Evolutionary conservation across 1,284 basidiomycete genomes (phyloP).

Genomic region (Pseudozyma thailandica): DNA sequence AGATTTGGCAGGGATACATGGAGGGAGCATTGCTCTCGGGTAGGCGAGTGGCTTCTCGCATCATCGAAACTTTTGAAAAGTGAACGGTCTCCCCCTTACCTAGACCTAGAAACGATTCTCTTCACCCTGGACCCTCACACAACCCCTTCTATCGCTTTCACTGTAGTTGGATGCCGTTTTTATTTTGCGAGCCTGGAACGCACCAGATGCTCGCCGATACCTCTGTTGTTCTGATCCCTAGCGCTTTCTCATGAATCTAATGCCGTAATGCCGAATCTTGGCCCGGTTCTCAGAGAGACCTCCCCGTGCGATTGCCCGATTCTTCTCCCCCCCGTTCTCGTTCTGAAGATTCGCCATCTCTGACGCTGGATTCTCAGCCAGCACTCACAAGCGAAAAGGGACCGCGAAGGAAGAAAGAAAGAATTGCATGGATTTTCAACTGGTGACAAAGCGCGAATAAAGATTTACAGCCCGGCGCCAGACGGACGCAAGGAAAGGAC

Average conservation of each 20-base stretch:
- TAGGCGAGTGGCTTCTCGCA: slow-evolving; percentile 25
- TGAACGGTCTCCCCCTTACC: too few relatives aligned
- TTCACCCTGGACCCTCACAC: too few relatives aligned
- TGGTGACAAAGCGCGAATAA: too few relatives aligned
- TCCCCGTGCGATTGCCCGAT: not conserved
- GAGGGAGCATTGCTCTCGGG: slow-evolving; percentile 43
- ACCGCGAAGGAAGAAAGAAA: too few relatives aligned
- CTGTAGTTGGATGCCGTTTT: not conserved
- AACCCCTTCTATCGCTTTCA: not conserved
- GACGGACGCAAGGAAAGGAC: not conserved
- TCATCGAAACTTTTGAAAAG: slow-evolving; percentile 23
- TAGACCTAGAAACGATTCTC: too few relatives aligned
- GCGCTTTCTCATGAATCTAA: not conserved
- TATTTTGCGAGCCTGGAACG: not conserved
- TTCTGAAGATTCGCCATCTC: too few relatives aligned
- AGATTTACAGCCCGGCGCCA: not conserved
- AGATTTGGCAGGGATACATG: slow-evolving; percentile 50
- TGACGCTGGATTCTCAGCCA: not conserved
- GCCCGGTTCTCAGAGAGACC: too few relatives aligned
- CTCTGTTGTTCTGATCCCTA: not conserved
- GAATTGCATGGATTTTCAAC: too few relatives aligned
- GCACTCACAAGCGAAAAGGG: not conserved
- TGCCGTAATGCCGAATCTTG: not conserved
- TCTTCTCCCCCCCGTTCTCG: not conserved
- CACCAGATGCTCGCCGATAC: slow-evolving; percentile 7